phyloP scores from a whole-genome alignment of 2,329 filamentous ascomycete species.

The Fusarium nanum region DNA sequence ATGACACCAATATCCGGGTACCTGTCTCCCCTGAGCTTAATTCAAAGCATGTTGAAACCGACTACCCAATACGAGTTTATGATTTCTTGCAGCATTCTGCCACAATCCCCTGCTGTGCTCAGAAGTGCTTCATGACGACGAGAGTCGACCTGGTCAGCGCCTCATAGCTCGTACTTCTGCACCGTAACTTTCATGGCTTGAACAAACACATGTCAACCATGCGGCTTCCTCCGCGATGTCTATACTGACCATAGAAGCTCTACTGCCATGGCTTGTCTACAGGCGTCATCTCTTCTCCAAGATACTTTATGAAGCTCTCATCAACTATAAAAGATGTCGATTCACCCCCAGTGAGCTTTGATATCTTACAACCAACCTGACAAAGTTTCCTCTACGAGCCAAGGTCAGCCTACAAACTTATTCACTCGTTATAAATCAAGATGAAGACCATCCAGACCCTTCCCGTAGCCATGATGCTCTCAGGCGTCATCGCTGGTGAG shows the following conservation, averaged over 20 bases:
- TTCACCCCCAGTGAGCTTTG: background rate
- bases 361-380: background rate
- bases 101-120: background rate
- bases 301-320: background rate
- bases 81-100: background rate
- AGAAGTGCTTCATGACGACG: background rate
- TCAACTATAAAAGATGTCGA: background rate
- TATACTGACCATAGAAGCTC: background rate
- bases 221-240: slow-evolving; percentile 1
- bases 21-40: background rate
- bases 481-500: slow-evolving; percentile 3
- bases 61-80: background rate
- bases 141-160: background rate
- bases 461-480: slow-evolving; percentile 14
- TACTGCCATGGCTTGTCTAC: background rate
- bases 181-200: background rate
- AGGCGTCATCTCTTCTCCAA: background rate
- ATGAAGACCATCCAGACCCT: slow-evolving; percentile 19
- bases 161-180: background rate
- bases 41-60: background rate
- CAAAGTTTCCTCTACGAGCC: background rate
- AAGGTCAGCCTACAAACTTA: background rate
- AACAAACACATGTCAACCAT: background rate
- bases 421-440: background rate
- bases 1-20: background rate